A percentile compares a stretch with the other conserved stretches of the same genome.
Evolutionary conservation across 2,329 filamentous ascomycete genomes (phyloP).

Genomic region (Sphaerostilbella broomeana): DNA sequence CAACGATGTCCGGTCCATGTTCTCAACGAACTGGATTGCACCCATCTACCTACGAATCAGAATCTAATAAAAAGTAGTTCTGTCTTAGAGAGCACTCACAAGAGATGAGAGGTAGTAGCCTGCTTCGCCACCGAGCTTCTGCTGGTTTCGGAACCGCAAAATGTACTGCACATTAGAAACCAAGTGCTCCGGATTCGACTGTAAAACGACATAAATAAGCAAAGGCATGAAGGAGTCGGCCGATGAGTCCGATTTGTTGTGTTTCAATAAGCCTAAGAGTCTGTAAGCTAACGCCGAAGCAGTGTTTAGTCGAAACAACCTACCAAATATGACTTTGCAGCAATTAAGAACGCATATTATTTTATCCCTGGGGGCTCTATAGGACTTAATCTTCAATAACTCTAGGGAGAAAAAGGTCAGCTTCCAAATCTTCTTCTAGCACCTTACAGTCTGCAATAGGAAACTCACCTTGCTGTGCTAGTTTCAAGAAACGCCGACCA

Average conservation of each 20-base stretch:
- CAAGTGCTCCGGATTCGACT: slow-evolving; percentile 89
- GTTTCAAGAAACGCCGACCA: slow-evolving; percentile 75
- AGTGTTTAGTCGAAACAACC: slow-evolving; percentile 18
- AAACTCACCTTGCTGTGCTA: slow-evolving; percentile 74
- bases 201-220: slow-evolving; percentile 90
- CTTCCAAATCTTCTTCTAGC: too few species aligned
- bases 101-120: slow-evolving; percentile 96
- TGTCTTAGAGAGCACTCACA: slow-evolving; percentile 38
- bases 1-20: slow-evolving; percentile 84
- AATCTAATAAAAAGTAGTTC: slow-evolving; percentile 5
- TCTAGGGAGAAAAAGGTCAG: slow-evolving; percentile 49
- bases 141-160: slow-evolving; percentile 90
- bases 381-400: slow-evolving; percentile 90
- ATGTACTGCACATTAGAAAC: slow-evolving; percentile 99
- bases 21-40: slow-evolving; percentile 93
- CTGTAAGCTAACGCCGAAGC: background rate
- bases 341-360: slow-evolving; percentile 98
- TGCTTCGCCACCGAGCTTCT: slow-evolving; percentile 94
- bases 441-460: too few species aligned
- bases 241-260: slow-evolving; percentile 87
- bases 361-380: slow-evolving; percentile 94
- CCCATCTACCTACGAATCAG: slow-evolving; percentile 55
- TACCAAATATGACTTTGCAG: slow-evolving; percentile 98
- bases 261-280: slow-evolving; percentile 70
- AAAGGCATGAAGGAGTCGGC: slow-evolving; percentile 94